Evolutionary conservation across 1,284 basidiomycete species (phyloP), one percentile per base, ranked within the genome.

Genomic region (Puccinia hordei): DNA sequence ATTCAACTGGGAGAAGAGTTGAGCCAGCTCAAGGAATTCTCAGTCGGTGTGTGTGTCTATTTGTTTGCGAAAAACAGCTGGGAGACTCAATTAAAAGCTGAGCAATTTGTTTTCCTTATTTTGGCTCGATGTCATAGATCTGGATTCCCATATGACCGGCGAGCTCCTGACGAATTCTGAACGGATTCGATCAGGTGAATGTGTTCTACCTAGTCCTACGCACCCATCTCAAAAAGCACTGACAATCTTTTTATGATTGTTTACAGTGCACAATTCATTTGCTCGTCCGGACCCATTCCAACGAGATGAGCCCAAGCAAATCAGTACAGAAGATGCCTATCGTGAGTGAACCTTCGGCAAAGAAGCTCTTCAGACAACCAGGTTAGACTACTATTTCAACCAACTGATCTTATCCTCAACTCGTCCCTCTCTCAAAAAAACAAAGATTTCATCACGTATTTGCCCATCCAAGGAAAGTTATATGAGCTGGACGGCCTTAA

Each of bases 401-500:
- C 38, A 35, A 5, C 27, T 33, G 13, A 61, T 30, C 27, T 30
- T 13, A 61, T 1, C 30, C 57, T 3, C 9, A 27, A 13, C 27
- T 13, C 57, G 4, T 10, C 19, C 35, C 22, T 27, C 44, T 44
- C 27, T 73, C n/a, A n/a, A n/a, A n/a, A n/a, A n/a, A 9, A 55
- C 38, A 17, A 13, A 76, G 74, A 68, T 24, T 74, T 69, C 41
- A 73, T 73, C 22, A 91, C 94, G 6, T 98, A 96, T 86, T 86
- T 95, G 68, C 95, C 95, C 3, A 88, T 91, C 66, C 89, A 90
- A 85, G 94, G 92, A 17, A 88, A 89, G 44, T 87, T 98, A 69
- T 96, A 94, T 86, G 95, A 98, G 86, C 88, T 98, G 46, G 95
- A 97, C 85, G 94, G 94, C 3, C 87, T 98, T 82, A 93, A 93